phyloP scores from a whole-genome alignment of 164 flowering plant species.

The Paratinospora sagittata region DNA sequence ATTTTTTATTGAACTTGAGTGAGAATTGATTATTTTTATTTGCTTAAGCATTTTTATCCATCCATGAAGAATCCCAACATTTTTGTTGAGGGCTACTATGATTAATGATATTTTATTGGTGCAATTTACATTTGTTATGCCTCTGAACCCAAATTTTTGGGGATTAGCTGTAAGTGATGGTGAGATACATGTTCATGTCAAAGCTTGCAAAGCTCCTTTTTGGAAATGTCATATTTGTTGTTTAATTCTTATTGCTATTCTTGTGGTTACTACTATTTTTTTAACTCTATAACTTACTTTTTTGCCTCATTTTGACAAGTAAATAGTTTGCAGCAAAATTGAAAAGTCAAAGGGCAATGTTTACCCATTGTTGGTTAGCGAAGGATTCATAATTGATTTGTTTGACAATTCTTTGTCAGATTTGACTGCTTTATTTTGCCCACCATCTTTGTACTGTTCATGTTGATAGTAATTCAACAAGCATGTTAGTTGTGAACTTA shows the following conservation, averaged over 20 bases:
- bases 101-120: too few relatives aligned
- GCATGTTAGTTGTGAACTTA: constrained; percentile 74
- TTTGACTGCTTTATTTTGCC: constrained; percentile 40
- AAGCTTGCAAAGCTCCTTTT: neutral
- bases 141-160: neutral
- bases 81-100: too few relatives aligned
- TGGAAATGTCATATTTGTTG: neutral
- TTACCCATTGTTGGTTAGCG: constrained; percentile 53
- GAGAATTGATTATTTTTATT: too few relatives aligned
- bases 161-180: neutral
- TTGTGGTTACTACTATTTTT: neutral
- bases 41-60: too few relatives aligned
- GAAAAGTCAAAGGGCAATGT: constrained; percentile 94
- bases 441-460: constrained; percentile 55
- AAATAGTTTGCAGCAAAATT: constrained; percentile 90
- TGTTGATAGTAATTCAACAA: constrained; percentile 76
- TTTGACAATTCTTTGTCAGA: constrained; percentile 61
- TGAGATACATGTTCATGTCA: neutral
- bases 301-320: constrained; percentile 20
- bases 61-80: too few relatives aligned
- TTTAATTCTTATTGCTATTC: neutral
- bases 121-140: too few relatives aligned
- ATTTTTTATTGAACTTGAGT: neutral
- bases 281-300: neutral
- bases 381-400: constrained; percentile 86